Conservation (phyloP, 371 early-diverging fungal genomes). For the Batkoa obscura region DNA sequence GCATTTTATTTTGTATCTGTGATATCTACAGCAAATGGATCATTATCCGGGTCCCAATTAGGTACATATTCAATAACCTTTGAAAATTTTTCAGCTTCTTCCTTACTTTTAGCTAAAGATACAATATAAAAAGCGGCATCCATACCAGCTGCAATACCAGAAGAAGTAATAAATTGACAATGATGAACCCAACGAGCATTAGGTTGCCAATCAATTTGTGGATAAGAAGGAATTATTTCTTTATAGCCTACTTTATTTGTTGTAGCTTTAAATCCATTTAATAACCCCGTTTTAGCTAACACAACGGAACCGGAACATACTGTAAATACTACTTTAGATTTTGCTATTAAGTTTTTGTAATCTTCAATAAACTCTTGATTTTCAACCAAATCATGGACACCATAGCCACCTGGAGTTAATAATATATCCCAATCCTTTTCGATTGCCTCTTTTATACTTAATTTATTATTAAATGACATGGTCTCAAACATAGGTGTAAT, state of each 20-base stretch:
- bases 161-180: background rate
- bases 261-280: background rate
- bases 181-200: background rate
- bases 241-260: background rate
- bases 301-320: background rate
- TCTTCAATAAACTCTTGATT: background rate
- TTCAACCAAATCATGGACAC: too few species aligned
- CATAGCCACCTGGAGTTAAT: too few species aligned
- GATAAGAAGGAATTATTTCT: too few species aligned
- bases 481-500: too few species aligned
- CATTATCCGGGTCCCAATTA: background rate
- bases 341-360: background rate
- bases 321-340: background rate
- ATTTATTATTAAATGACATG: too few species aligned
- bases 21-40: too few species aligned
- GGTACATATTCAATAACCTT: background rate
- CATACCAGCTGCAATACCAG: constrained; percentile 1
- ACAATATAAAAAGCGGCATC: background rate
- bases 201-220: background rate
- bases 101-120: background rate
- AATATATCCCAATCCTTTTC: too few species aligned
- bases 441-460: too few species aligned
- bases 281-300: background rate
- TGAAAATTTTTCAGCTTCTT: background rate
- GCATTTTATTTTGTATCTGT: too few species aligned